phyloP scores from a whole-genome alignment of 495 filamentous ascomycete species.

The Penicillium argentinense region DNA sequence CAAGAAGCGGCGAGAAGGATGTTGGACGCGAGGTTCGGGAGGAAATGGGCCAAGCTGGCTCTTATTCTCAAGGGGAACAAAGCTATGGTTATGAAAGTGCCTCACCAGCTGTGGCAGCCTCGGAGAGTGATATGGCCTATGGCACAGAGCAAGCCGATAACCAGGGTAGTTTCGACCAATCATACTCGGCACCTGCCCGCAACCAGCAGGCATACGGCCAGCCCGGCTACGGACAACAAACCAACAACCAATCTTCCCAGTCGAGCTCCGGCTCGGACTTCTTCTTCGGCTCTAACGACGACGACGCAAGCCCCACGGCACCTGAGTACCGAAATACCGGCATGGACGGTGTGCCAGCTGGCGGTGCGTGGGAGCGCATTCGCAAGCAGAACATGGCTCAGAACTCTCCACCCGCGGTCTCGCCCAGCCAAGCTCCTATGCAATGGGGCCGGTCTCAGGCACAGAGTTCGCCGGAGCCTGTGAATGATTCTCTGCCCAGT shows the following conservation, averaged over 20 bases:
- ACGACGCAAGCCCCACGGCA: slow-evolving; percentile 42
- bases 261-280: slow-evolving; percentile 16
- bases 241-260: slow-evolving; percentile 7
- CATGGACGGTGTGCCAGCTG: slow-evolving; percentile 11
- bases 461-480: background rate
- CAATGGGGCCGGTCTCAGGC: slow-evolving; percentile 10
- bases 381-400: slow-evolving; percentile 26
- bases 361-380: slow-evolving; percentile 46
- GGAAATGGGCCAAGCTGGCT: background rate
- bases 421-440: slow-evolving; percentile 7
- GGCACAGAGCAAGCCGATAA: background rate
- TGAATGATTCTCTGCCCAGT: background rate
- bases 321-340: slow-evolving; percentile 31
- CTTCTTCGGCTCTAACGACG: slow-evolving; percentile 29
- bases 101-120: background rate
- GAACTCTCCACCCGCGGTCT: slow-evolving; percentile 5
- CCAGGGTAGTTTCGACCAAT: background rate
- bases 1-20: background rate
- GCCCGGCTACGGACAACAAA: background rate
- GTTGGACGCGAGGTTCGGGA: slow-evolving; percentile 4
- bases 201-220: background rate
- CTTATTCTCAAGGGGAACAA: slow-evolving; percentile 1
- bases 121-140: slow-evolving; percentile 6
- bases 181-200: background rate
- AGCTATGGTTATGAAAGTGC: slow-evolving; percentile 7